phyloP scores from a whole-genome alignment of 208 protist genomes.

The Porcisia deanei region DNA sequence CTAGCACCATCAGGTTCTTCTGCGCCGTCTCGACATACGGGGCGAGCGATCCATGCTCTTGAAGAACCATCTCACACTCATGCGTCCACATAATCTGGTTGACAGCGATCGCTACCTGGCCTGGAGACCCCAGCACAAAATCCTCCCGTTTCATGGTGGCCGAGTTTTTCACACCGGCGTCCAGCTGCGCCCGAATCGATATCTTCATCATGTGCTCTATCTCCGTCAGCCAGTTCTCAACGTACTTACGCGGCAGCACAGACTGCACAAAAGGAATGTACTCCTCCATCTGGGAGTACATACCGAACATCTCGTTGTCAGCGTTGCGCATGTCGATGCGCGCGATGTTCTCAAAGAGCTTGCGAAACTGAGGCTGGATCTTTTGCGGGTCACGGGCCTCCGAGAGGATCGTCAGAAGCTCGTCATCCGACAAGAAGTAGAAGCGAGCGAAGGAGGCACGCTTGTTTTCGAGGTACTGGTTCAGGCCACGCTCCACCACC shows the following conservation, averaged over 20 bases:
- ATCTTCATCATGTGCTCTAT: conserved; percentile 96
- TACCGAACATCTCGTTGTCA: conserved; percentile 94
- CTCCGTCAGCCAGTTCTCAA: conserved; percentile 97
- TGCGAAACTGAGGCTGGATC: conserved; percentile 96
- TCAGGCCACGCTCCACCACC: conserved; percentile 95
- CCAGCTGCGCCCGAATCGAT: conserved; percentile 89
- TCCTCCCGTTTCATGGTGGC: conserved; percentile 65
- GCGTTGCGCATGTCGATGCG: conserved; percentile 88
- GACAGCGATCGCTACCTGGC: conserved; percentile 93
- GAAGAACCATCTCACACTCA: conserved; percentile 86
- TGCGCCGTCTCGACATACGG: conserved; percentile 85
- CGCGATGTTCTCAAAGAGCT: conserved; percentile 96
- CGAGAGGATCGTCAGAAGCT: conserved; percentile 94
- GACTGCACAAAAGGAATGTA: conserved; percentile 92
- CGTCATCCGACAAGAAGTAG: conserved; percentile 94
- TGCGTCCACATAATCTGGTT: conserved; percentile 96
- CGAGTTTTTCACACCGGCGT: conserved; percentile 83
- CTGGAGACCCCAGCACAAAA: conserved; percentile 84
- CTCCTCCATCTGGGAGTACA: conserved; percentile 96
- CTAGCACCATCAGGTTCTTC: conserved; percentile 88
- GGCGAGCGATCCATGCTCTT: conserved; percentile 79
- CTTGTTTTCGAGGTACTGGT: conserved; percentile 97
- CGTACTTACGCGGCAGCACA: conserved; percentile 94
- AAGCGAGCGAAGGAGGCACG: conserved; percentile 93
- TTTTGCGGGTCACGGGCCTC: conserved; percentile 94